phyloP scores from a whole-genome alignment of 2,329 filamentous ascomycete species.

The Bisporella sp. region DNA sequence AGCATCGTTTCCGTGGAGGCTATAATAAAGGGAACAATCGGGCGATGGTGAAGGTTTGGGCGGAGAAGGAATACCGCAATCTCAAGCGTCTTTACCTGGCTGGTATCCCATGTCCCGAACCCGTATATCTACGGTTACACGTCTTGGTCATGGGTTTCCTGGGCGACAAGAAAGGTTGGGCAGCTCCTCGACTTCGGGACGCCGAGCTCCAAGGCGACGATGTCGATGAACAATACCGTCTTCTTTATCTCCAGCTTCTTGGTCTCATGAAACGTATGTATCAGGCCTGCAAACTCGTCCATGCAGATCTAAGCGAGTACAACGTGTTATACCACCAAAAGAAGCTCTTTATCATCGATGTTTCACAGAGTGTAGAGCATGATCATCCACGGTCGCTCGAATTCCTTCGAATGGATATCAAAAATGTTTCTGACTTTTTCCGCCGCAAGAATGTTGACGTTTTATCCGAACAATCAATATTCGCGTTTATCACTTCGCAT shows the following conservation, averaged over 20 bases:
- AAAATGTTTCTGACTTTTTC: conserved; percentile 95
- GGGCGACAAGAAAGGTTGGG: conserved; percentile 78
- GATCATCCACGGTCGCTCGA: conserved; percentile 90
- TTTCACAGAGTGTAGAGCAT: conserved; percentile 94
- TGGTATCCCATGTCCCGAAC: conserved; percentile 85
- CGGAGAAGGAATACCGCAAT: conserved; percentile 97
- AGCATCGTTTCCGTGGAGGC: conserved; percentile 83
- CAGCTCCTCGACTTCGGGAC: conserved; percentile 83
- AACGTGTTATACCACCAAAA: conserved; percentile 86
- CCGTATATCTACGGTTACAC: conserved; percentile 83
- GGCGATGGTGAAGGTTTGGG: conserved; percentile 98
- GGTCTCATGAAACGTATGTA: conserved; percentile 90
- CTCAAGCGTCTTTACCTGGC: conserved; percentile 75
- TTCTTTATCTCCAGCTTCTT: conserved; percentile 75
- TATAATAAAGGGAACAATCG: conserved; percentile 93
- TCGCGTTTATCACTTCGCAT: conserved; percentile 69
- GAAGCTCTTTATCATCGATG: conserved; percentile 89
- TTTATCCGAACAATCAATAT: conserved; percentile 71
- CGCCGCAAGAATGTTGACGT: conserved; percentile 75
- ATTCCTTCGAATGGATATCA: conserved; percentile 96
- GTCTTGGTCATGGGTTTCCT: conserved; percentile 94
- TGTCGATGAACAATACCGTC: conserved; percentile 64
- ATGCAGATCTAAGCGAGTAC: conserved; percentile 97
- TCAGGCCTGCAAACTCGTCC: conserved; percentile 83
- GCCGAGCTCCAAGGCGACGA: conserved; percentile 66